A percentile compares a stretch with the other conserved stretches of the same genome.
These are phyloP conservation scores for Ichthyophthirius multifiliis DNA, from an alignment of 169 alveolate species.

Conservation along the genomic window DNA sequence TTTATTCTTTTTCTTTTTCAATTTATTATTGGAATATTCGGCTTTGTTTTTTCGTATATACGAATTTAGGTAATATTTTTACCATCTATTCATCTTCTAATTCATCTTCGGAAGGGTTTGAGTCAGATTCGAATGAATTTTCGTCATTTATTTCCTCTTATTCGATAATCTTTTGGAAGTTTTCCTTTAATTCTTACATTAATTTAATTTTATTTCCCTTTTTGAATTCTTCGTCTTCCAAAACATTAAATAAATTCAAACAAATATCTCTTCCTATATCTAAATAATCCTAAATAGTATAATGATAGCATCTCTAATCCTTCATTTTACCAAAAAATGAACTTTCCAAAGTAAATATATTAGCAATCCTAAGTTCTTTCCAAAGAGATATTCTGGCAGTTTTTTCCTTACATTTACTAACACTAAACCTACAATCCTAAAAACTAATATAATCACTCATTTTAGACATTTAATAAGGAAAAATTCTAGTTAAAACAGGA, in stretches of 20 bases:
- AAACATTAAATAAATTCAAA: conserved; percentile 8
- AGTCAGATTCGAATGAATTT: conserved; percentile 6
- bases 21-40: background rate
- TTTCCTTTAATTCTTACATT: background rate
- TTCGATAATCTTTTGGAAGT: too few species aligned
- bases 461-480: conserved; percentile 63
- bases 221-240: background rate
- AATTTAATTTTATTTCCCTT: background rate
- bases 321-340: conserved; percentile 61
- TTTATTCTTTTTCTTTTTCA: conserved; percentile 1
- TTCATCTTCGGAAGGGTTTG: conserved; percentile 13
- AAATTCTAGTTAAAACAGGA: conserved; percentile 44
- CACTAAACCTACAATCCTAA: conserved; percentile 31
- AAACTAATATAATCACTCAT: conserved; percentile 43
- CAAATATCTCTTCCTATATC: conserved; percentile 53
- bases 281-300: conserved; percentile 42
- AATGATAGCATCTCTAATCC: conserved; percentile 30
- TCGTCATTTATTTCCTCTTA: background rate
- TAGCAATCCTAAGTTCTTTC: conserved; percentile 44
- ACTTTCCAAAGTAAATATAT: conserved; percentile 65
- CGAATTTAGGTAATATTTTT: background rate
- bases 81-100: background rate
- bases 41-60: background rate
- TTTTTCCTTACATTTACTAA: conserved; percentile 58
- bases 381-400: conserved; percentile 70